A percentile compares a stretch with the other conserved stretches of the same genome.
phyloP scores from a whole-genome alignment of 31 red algal species.

The Odonthalia washingtoniensis region DNA sequence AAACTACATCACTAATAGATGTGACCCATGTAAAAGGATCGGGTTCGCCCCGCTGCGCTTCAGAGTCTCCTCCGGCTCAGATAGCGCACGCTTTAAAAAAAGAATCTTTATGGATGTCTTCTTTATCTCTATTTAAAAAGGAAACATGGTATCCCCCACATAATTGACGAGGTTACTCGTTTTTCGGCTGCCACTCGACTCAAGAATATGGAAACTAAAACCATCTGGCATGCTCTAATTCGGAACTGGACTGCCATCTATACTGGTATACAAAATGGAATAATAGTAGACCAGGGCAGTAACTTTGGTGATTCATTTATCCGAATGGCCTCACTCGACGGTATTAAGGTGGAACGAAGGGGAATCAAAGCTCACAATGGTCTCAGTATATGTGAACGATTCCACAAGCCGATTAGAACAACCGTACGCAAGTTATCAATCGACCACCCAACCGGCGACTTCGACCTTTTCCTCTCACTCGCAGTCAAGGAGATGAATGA shows the following conservation, averaged over 20 bases:
- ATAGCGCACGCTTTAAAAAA: too few relatives aligned
- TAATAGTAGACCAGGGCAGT: conserved; percentile 37
- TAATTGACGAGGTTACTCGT: conserved; percentile 33
- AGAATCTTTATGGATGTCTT: conserved; percentile 30
- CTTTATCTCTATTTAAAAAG: too few relatives aligned
- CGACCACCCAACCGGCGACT: neutral
- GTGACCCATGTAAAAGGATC: conserved; percentile 48
- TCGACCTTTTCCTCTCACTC: neutral
- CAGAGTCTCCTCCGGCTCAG: conserved; percentile 14
- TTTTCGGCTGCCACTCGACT: conserved; percentile 22
- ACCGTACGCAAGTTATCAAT: conserved; percentile 35
- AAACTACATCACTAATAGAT: neutral
- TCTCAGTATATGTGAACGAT: conserved; percentile 46
- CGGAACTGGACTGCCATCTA: conserved; percentile 27
- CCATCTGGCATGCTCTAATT: neutral
- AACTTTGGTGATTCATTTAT: conserved; percentile 30
- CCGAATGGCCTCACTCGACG: neutral
- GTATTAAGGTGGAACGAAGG: conserved; percentile 3
- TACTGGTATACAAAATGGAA: conserved; percentile 43
- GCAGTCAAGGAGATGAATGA: conserved; percentile 45
- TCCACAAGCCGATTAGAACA: conserved; percentile 25
- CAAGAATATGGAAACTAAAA: neutral
- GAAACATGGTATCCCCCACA: conserved; percentile 13
- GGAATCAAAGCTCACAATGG: conserved; percentile 41
- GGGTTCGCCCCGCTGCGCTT: conserved; percentile 18